phyloP scores from a whole-genome alignment of 345 rosid genomes.

The Balakata baccata region DNA sequence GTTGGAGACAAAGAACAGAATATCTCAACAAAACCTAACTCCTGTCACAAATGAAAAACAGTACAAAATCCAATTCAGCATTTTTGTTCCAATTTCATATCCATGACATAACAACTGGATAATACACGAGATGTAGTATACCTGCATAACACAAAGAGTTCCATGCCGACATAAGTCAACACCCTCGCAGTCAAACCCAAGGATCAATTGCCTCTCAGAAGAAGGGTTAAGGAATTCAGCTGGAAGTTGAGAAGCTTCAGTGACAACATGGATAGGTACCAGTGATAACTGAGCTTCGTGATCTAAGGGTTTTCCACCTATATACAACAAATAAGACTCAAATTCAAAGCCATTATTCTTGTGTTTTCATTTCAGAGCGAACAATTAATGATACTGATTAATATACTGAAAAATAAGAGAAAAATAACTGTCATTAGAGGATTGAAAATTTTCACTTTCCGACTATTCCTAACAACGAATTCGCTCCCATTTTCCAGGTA shows the following conservation, averaged over 20 bases:
- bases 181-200: slow-evolving; percentile 95
- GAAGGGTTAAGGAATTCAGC: slow-evolving; percentile 72
- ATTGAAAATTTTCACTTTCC: not conserved
- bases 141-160: slow-evolving; percentile 92
- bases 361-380: not conserved
- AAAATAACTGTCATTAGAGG: not conserved
- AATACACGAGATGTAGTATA: not conserved
- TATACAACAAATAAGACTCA: slow-evolving; percentile 11
- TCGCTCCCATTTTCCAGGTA: not conserved
- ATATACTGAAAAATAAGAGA: not conserved
- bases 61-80: not conserved
- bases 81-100: no score
- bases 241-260: slow-evolving; percentile 70
- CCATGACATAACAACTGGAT: no score
- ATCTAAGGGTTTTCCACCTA: slow-evolving; percentile 44
- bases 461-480: not conserved
- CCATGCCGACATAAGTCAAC: slow-evolving; percentile 84
- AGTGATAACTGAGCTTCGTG: slow-evolving; percentile 38
- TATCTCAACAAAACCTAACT: not conserved
- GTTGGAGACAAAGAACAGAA: no score
- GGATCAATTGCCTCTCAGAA: slow-evolving; percentile 48
- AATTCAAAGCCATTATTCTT: not conserved
- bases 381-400: not conserved
- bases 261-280: slow-evolving; percentile 67
- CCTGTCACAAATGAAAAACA: not conserved